Evolutionary conservation across 2,329 filamentous ascomycete genomes (phyloP), one percentile per base, ranked within the genome.

Genomic region (Bipolaris bicolor): DNA sequence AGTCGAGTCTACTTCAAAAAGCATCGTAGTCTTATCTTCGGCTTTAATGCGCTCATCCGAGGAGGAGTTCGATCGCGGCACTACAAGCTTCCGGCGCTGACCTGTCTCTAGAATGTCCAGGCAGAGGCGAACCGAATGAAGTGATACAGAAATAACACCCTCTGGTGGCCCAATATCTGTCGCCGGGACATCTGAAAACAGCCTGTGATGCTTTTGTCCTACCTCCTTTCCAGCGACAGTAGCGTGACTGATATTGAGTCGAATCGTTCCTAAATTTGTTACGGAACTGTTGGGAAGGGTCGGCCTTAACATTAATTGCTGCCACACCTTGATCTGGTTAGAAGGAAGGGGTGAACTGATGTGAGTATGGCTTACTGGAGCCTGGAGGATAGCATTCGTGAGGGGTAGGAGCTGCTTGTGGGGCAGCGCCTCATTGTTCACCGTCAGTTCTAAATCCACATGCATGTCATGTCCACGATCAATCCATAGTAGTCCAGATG

Each of bases 401-500:
- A 78, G 58, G 15, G 53, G 49, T 50, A 59, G 57, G 31, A 67
- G 53, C 29, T 68, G 56, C n/a, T 59, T 31, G 24, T 54, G n/a
- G 26, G 61, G 55, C 34, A 73, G 47, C 7, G 69, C 67, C 34
- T 63, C 66, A 43, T 68, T 67, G 24, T 71, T 55, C 9, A 69
- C 53, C 2, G 68, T 70, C 15, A 74, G 49, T 15, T 61, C 52
- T 11, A 74, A 52, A 3, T 66, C 57, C 11, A 79, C 58, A 18
- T 70, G 66, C 60, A 79, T 68, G 15, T 66, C 68, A 36, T 68
- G 64, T 7, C 68, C 74, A 13, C 72, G 68, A 20, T 58, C 55
- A n/a, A 77, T 66, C 75, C 76, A 80, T 20, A 61, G 58, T 24
- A 60, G 41, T 6, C 64, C 64, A 45, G 71, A 71, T 5, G 64